These are phyloP conservation scores for Globisporangium polare DNA, from an alignment of 352 stramenopile species.

Conservation along the genomic window DNA sequence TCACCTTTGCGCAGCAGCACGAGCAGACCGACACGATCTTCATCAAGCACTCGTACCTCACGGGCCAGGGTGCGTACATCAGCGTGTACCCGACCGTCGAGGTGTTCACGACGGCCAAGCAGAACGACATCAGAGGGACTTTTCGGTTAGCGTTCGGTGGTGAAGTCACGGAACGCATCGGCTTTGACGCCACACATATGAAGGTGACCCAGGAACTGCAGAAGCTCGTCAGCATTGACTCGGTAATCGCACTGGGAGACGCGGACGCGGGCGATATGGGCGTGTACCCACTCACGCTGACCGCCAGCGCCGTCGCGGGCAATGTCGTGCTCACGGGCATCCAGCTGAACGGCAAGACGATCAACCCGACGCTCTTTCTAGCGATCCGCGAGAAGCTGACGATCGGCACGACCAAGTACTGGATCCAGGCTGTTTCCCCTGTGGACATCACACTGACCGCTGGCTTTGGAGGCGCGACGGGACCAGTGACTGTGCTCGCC, in stretches of 20 bases:
- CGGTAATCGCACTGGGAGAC: constrained; percentile 54
- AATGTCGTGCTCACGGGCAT: constrained; percentile 38
- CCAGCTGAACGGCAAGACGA: constrained; percentile 30
- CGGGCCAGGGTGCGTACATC: constrained; percentile 60
- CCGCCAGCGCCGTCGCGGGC: constrained; percentile 25
- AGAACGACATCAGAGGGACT: constrained; percentile 58
- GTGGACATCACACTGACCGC: constrained; percentile 43
- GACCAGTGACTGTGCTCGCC: constrained; percentile 25
- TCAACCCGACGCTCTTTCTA: constrained; percentile 63
- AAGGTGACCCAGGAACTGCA: constrained; percentile 72
- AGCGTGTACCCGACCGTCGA: constrained; percentile 68
- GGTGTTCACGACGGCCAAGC: constrained; percentile 47
- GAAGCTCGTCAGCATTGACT: constrained; percentile 56
- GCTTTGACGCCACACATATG: constrained; percentile 53
- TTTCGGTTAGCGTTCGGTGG: constrained; percentile 59
- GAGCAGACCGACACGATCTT: constrained; percentile 67
- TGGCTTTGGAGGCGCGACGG: constrained; percentile 14
- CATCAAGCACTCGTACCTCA: constrained; percentile 71
- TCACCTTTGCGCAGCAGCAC: constrained; percentile 85
- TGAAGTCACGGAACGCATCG: constrained; percentile 49
- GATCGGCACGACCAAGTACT: constrained; percentile 28
- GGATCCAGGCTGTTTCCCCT: constrained; percentile 38
- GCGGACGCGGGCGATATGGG: constrained; percentile 39
- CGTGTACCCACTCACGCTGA: constrained; percentile 56
- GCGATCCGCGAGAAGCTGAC: constrained; percentile 53